A percentile compares a stretch with the other conserved stretches of the same genome.
phyloP scores from a whole-genome alignment of 2,329 filamentous ascomycete genomes.

The Trichoderma aggressivum region DNA sequence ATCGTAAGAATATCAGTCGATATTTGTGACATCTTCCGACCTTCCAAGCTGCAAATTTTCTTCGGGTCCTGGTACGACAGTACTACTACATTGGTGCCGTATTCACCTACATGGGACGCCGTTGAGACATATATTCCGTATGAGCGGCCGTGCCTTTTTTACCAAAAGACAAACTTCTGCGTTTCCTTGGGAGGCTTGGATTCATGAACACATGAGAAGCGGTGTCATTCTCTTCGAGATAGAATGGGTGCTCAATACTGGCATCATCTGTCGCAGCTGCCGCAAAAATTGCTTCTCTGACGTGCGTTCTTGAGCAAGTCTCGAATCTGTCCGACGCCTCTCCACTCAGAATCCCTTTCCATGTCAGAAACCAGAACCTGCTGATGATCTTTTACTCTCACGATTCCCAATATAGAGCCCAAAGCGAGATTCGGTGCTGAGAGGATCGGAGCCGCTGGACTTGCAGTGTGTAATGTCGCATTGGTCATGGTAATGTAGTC shows the following conservation, averaged over 20 bases:
- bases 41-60: constrained; percentile 23
- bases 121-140: constrained; percentile 22
- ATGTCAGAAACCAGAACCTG: constrained; percentile 22
- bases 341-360: constrained; percentile 11
- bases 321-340: neutral
- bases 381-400: neutral
- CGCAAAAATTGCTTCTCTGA: constrained; percentile 23
- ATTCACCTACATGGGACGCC: constrained; percentile 21
- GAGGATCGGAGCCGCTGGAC: neutral
- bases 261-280: constrained; percentile 21
- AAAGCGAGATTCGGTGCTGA: constrained; percentile 21
- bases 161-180: constrained; percentile 8
- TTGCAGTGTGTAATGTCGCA: neutral
- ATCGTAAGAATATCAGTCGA: constrained; percentile 21
- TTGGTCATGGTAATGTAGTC: neutral
- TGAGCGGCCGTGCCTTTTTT: constrained; percentile 8
- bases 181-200: constrained; percentile 21
- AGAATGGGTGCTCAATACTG: constrained; percentile 25
- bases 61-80: constrained; percentile 21
- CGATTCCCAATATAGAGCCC: constrained; percentile 14
- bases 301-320: constrained; percentile 7
- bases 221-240: constrained; percentile 20
- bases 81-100: constrained; percentile 17
- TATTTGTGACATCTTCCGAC: constrained; percentile 18
- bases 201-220: constrained; percentile 21